Evolutionary conservation across 2,329 filamentous ascomycete species (phyloP), one percentile per base, ranked within the genome.

Genomic region (Chrysoporthe cubensis): DNA sequence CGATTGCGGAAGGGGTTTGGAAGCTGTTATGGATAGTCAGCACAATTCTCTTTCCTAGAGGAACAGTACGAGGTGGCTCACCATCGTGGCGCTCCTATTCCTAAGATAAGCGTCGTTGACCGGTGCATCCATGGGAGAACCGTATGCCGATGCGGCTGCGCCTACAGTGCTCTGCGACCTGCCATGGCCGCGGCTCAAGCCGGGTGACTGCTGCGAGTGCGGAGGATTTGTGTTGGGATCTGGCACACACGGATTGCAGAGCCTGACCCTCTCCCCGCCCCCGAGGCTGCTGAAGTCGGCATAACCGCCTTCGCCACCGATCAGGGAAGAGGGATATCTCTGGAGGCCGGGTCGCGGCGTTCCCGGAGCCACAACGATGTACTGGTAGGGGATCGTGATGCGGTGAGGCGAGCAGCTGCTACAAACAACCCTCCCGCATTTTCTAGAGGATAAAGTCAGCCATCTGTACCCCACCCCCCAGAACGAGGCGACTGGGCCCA

Each of bases 341-440:
- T 48, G 77, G 70, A 66, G 77, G 13, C 73, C 70, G 44, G 74
- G 70, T 4, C 71, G 71, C 4, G 74, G 73, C 56, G 78, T 74
- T 7, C 80, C 83, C 0, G 91, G 91, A 3, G 92, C 91, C 60
- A 91, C 90, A 37, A 97, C 94, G 71, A 98, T 97, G 77, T 93
- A 98, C 76, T 96, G 92, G 71, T 94, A 88, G 0, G 95, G 95
- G 71, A 98, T 97, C 3, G 92, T 97, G 76, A 98, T 98, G 70
- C 94, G 88, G 78, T 98, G 95, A 3, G 95, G 95, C 2, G 95
- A 97, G 80, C 95, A 98, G 26, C 88, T 85, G 67, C 90, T 89
- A 79, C 95, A 98, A 34, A 98, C 95, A 9, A 98, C 94, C 70
- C 94, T 85, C 58, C 95, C 95, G 76, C 95, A 98, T 86, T 97